Conservation (phyloP, 1,284 basidiomycete species). For the Cystobasidium pallidum region DNA sequence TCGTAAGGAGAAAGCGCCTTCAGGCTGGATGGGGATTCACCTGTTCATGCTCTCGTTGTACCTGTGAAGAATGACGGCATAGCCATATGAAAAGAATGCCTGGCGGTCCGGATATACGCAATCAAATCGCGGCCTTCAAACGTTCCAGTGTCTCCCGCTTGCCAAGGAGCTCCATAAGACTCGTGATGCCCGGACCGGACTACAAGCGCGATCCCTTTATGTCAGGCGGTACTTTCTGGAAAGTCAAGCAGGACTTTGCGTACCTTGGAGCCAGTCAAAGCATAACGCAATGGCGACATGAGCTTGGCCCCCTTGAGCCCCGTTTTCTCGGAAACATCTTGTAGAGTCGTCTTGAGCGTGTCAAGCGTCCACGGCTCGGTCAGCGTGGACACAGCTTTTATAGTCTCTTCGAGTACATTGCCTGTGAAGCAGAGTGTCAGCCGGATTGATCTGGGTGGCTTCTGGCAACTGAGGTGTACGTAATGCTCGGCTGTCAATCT, state of each 20-base stretch:
- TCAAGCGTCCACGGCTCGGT: conserved; percentile 6
- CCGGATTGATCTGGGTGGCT: too few relatives aligned
- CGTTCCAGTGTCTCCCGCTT: conserved; percentile 50
- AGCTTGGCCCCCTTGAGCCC: conserved; percentile 60
- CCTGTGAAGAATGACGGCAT: neutral
- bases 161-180: conserved; percentile 61
- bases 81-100: neutral
- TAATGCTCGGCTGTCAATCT: conserved; percentile 59
- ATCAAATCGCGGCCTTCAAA: conserved; percentile 18
- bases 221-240: neutral
- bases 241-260: conserved; percentile 61
- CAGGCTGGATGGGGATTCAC: conserved; percentile 49
- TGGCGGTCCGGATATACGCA: neutral
- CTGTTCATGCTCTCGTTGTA: conserved; percentile 46
- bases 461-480: conserved; percentile 57
- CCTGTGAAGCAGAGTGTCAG: neutral
- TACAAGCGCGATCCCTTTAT: conserved; percentile 48
- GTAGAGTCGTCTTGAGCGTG: conserved; percentile 9
- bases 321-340: neutral
- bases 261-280: conserved; percentile 78
- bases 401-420: neutral
- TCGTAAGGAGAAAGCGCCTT: conserved; percentile 45
- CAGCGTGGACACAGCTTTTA: neutral
- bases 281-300: conserved; percentile 73
- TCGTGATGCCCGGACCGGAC: conserved; percentile 62